Evolutionary conservation across 805 yeast species (phyloP), one percentile per base, ranked within the genome.

Genomic region (Saccharomycopsis javanensis): DNA sequence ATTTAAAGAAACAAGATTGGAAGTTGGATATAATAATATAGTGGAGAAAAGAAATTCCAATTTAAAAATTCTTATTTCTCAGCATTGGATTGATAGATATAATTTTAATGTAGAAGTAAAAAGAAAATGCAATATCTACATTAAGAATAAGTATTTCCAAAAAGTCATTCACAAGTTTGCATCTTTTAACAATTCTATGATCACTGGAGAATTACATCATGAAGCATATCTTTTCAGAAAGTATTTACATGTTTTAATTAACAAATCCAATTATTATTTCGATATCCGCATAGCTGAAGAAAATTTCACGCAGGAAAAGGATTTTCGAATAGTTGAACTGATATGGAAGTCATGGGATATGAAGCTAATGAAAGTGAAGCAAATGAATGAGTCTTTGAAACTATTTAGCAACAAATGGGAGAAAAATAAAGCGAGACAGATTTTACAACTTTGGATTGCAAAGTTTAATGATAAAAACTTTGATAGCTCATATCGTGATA

Each of bases 361-460:
- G 50, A 57, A 50, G 20, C 33, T 45, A 16, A 53, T 60, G 45
- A 55, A 57, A 42, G 20, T 60, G 5, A 54, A 52, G 23, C 62
- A 60, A 55, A 18, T 34, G 23, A 54, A 52, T 27, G 55, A 54
- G 25, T 20, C 57, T 1, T 23, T 48, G n/a, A 38, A 51, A 31
- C 50, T 51, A 20, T 59, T 59, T 18, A 18, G 4, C 4, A 23
- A 13, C 8, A 46, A 54, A 37, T 60, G 60, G 60, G 55, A 55
- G 31, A 56, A 53, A 31, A 30, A 45, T 18, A 52, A 53, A 53
- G 42, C 55, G 10, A 55, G 31, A 20, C 55, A 57, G 23, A 27
- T 57, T 15, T 55, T 60, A 15, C 33, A 34, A 28, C 50, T 60
- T 18, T 60, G 62, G 62, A 18, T 48, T 13, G 38, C 50, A 16